Conservation (phyloP, 2,329 filamentous ascomycete species). For the Calonectria henricotiae region DNA sequence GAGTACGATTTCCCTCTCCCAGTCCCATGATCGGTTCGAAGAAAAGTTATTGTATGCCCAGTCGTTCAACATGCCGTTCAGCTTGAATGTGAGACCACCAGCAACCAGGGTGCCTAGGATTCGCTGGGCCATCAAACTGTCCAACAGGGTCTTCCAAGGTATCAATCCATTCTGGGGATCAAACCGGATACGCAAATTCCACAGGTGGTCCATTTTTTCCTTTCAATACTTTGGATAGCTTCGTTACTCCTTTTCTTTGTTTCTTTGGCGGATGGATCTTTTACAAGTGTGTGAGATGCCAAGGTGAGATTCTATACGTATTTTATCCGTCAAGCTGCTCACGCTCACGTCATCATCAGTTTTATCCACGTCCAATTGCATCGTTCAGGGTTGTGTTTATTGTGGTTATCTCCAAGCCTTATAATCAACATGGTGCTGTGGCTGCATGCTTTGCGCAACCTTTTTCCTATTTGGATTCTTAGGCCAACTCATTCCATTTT, state of each 20-base stretch:
- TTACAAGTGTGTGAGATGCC: background rate
- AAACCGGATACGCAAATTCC: background rate
- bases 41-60: constrained; percentile 11
- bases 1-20: constrained; percentile 17
- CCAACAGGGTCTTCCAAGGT: background rate
- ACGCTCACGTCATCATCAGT: background rate
- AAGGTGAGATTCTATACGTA: background rate
- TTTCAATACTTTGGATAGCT: background rate
- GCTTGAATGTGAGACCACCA: background rate
- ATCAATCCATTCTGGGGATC: background rate
- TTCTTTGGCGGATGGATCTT: background rate
- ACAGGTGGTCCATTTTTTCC: background rate
- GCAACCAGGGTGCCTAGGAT: background rate
- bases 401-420: too few relatives aligned
- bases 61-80: background rate
- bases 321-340: too few relatives aligned
- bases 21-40: constrained; percentile 2
- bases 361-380: too few relatives aligned
- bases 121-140: background rate
- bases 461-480: background rate
- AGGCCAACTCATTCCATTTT: constrained; percentile 6
- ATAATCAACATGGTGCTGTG: too few relatives aligned
- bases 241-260: background rate
- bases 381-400: too few relatives aligned
- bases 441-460: too few relatives aligned